Conservation (phyloP, 805 yeast genomes). For the Wickerhamiella allomyrinae region DNA sequence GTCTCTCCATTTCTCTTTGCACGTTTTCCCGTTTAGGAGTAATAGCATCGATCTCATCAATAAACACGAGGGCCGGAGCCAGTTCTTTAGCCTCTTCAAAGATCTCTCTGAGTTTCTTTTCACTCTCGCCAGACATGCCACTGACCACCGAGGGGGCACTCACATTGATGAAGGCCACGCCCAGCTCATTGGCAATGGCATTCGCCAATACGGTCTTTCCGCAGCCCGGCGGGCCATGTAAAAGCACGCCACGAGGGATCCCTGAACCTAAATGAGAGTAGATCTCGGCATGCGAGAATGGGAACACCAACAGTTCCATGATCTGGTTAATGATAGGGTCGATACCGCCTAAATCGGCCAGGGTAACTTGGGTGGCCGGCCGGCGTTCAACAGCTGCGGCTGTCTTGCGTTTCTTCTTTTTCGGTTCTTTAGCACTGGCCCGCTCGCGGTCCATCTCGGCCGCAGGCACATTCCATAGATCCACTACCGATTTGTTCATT, state of each 20-base stretch:
- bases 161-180: conserved; percentile 79
- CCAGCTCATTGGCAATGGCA: conserved; percentile 87
- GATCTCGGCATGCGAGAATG: conserved; percentile 86
- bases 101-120: conserved; percentile 80
- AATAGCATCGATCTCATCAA: conserved; percentile 96
- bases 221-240: conserved; percentile 99
- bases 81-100: conserved; percentile 81
- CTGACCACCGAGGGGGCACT: conserved; percentile 95
- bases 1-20: conserved; percentile 92
- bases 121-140: conserved; percentile 99
- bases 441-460: conserved; percentile 8
- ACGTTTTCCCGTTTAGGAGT: conserved; percentile 98
- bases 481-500: conserved; percentile 63
- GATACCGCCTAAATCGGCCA: conserved; percentile 78
- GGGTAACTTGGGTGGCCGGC: conserved; percentile 40
- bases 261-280: conserved; percentile 78
- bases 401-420: conserved; percentile 6
- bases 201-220: conserved; percentile 95
- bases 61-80: conserved; percentile 87
- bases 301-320: conserved; percentile 82
- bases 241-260: conserved; percentile 82
- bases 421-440: neutral
- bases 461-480: conserved; percentile 39
- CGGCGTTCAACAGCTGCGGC: conserved; percentile 5
- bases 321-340: conserved; percentile 72